Conservation (phyloP, 768 basidiomycete species). For the Leccinum barrowsii region DNA sequence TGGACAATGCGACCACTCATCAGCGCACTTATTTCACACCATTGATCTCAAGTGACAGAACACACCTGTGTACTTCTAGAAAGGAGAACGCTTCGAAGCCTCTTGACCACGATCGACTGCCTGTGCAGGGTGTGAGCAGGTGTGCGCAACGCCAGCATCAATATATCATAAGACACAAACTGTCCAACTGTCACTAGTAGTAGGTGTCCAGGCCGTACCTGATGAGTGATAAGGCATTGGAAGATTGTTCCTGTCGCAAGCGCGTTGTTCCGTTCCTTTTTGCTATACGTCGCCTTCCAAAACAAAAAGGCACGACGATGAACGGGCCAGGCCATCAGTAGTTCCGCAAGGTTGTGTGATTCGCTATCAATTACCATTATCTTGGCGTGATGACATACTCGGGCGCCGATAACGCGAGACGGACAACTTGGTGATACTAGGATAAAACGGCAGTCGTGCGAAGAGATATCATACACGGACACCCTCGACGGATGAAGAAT, state of each 20-base stretch:
- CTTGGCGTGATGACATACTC: background rate
- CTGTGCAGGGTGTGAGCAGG: background rate
- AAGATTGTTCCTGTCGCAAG: background rate
- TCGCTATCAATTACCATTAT: background rate
- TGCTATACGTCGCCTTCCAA: background rate
- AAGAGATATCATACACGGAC: background rate
- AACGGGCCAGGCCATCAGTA: background rate
- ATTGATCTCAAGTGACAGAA: no score
- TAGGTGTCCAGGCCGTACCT: no score
- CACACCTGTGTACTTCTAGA: no score
- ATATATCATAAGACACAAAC: no score
- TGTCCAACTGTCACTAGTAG: background rate
- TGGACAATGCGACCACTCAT: background rate
- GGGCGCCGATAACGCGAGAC: background rate
- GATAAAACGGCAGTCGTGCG: background rate
- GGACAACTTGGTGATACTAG: background rate
- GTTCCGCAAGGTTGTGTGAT: background rate
- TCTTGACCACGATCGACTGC: no score
- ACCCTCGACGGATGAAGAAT: background rate
- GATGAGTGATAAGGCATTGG: background rate
- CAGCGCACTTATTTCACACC: no score
- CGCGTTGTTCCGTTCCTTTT: background rate
- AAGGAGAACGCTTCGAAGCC: no score
- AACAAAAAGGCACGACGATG: background rate
- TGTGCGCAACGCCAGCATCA: background rate